These are phyloP conservation scores for Eudorina sp. DNA, from an alignment of 139 green algal genomes.

Conservation along the genomic window DNA sequence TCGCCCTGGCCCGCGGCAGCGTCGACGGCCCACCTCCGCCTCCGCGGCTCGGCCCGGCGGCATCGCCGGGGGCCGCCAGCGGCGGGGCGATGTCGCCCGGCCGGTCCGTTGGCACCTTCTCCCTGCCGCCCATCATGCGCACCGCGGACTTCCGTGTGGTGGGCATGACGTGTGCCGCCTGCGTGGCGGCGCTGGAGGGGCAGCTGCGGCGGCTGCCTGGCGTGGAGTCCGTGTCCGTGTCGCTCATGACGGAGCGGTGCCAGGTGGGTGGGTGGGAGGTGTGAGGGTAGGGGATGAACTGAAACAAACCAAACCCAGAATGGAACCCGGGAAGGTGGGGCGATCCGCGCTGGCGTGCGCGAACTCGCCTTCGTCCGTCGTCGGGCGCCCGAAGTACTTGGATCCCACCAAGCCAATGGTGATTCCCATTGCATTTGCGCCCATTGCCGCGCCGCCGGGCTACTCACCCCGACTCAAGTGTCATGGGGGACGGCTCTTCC, in stretches of 20 bases:
- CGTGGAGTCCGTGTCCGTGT: conserved; percentile 5
- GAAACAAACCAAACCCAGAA: background rate
- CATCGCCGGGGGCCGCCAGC: background rate
- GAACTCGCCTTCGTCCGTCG: no score
- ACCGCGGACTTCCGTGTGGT: conserved; percentile 32
- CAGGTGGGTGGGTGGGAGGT: background rate
- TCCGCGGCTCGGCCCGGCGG: background rate
- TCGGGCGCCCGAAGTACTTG: no score
- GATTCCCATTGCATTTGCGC: no score
- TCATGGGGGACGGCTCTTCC: no score
- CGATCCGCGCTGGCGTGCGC: no score
- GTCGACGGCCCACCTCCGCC: background rate
- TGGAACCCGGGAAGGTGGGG: no score
- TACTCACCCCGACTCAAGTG: no score
- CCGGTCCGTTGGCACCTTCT: background rate
- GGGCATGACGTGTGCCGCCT: conserved; percentile 49
- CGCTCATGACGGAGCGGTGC: conserved; percentile 44
- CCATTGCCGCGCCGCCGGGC: no score
- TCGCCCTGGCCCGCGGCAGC: background rate
- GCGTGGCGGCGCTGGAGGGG: conserved; percentile 27
- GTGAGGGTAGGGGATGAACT: background rate
- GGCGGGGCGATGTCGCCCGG: background rate
- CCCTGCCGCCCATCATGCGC: conserved; percentile 30
- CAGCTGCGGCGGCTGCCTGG: conserved; percentile 24
- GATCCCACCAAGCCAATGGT: no score